These are phyloP conservation scores for Megacollybia marginata DNA, from an alignment of 768 basidiomycete species.

Conservation along the genomic window DNA sequence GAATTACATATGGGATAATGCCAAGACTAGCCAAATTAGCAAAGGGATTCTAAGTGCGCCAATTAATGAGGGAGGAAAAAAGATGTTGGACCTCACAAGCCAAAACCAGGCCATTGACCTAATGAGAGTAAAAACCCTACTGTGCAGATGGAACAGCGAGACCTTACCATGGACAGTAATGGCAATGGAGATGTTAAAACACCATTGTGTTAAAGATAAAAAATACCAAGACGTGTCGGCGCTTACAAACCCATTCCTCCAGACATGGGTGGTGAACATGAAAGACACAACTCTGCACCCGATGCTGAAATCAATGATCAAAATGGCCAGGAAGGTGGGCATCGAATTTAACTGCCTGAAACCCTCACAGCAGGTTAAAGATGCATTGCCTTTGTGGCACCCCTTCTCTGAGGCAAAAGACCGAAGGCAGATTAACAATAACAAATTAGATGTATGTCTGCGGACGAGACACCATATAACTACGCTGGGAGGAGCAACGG, in stretches of 20 bases:
- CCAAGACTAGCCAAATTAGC: background rate
- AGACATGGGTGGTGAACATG: background rate
- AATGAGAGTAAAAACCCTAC: background rate
- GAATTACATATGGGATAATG: conserved; percentile 9
- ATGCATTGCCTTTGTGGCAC: background rate
- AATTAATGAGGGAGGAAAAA: background rate
- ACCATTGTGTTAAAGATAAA: background rate
- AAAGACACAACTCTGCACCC: background rate
- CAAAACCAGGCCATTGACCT: background rate
- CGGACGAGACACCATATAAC: too few relatives aligned
- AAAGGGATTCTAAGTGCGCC: background rate
- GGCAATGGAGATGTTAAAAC: background rate
- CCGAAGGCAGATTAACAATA: background rate
- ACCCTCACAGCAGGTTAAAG: background rate
- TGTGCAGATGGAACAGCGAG: background rate
- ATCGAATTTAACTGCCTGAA: background rate
- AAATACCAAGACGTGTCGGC: background rate
- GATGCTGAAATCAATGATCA: background rate
- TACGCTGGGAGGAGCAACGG: background rate
- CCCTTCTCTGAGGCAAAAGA: background rate
- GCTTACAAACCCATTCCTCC: background rate
- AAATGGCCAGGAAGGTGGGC: background rate
- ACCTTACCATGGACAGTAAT: background rate
- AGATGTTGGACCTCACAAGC: background rate
- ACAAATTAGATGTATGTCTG: background rate